Evolutionary conservation across 345 rosid species (phyloP), one percentile per base, ranked within the genome.

Genomic region (Eucalyptus paniculata): DNA sequence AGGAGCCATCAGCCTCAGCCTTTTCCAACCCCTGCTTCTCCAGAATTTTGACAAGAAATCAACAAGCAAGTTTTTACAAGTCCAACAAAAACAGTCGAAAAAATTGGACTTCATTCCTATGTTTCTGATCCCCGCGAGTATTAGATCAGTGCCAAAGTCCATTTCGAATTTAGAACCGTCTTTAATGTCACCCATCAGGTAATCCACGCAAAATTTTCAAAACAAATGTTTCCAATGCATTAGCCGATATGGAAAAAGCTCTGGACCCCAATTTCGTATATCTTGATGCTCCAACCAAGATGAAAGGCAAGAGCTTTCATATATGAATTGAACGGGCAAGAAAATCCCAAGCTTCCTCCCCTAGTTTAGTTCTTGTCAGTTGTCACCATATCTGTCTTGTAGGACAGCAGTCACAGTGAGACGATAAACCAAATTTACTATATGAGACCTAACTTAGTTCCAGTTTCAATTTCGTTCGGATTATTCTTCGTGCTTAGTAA

Each of bases 1-100:
- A 86, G 91, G 90, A 94, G 90, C 93, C 97, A 96, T 96, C 58
- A 45, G 86, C 89, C 82, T 89, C 86, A 18, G 90, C 87, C 94
- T 88, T 89, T 90, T 89, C 92, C 89, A 88, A 89, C 87, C 88
- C 88, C 92, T 94, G 92, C 82, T 72, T 37, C 45, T 19, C 0
- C 45, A 37, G 0, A 72, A n/a, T n/a, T n/a, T n/a, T n/a, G n/a
- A n/a, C n/a, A n/a, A n/a, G n/a, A n/a, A n/a, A 10, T 72, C 82
- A 72, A 37, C 28, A 72, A 10, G 1, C 45, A 72, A 37, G 82
- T 72, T 37, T 34, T 72, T 72, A 40, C 45, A 11, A 34, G 45
- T 19, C 82, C 45, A 72, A 72, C 45, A 19, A 72, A 72, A 72
- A 37, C 45, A 19, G 44, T 10, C 3, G 45, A 72, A 72, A n/a